phyloP scores from a whole-genome alignment of 1,284 basidiomycete genomes.

The Cutaneotrichosporon dermatis region DNA sequence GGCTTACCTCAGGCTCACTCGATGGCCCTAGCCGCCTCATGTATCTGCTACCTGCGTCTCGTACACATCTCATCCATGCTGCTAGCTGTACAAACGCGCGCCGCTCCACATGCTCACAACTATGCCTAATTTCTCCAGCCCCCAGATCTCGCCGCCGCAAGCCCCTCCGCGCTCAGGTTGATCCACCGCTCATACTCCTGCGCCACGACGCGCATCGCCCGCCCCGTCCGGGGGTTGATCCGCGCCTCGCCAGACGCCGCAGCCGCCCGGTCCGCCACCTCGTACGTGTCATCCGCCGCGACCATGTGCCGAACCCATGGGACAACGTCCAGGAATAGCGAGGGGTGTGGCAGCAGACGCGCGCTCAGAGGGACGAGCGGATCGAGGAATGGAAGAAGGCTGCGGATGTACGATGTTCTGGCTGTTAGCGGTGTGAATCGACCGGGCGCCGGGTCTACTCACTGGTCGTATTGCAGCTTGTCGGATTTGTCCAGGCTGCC shows the following conservation, averaged over 20 bases:
- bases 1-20: too few species aligned
- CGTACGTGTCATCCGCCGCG: slow-evolving; percentile 58
- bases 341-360: slow-evolving; percentile 50
- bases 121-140: too few species aligned
- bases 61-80: too few species aligned
- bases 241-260: slow-evolving; percentile 27
- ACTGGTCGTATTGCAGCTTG: slow-evolving; percentile 21
- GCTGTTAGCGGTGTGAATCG: too few species aligned
- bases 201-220: slow-evolving; percentile 27
- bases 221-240: slow-evolving; percentile 41
- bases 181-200: slow-evolving; percentile 21
- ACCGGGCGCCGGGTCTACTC: slow-evolving; percentile 3
- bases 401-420: slow-evolving; percentile 33
- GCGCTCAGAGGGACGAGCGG: slow-evolving; percentile 46
- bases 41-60: too few species aligned
- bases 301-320: slow-evolving; percentile 68
- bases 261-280: slow-evolving; percentile 34
- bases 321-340: slow-evolving; percentile 63
- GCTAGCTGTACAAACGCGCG: too few species aligned
- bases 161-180: slow-evolving; percentile 13
- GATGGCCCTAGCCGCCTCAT: too few species aligned
- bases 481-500: not conserved
- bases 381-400: slow-evolving; percentile 51
- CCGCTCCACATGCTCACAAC: too few species aligned
- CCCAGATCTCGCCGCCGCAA: slow-evolving; percentile 6